Conservation (phyloP, 306 rosid species). For the Urtica urens region DNA sequence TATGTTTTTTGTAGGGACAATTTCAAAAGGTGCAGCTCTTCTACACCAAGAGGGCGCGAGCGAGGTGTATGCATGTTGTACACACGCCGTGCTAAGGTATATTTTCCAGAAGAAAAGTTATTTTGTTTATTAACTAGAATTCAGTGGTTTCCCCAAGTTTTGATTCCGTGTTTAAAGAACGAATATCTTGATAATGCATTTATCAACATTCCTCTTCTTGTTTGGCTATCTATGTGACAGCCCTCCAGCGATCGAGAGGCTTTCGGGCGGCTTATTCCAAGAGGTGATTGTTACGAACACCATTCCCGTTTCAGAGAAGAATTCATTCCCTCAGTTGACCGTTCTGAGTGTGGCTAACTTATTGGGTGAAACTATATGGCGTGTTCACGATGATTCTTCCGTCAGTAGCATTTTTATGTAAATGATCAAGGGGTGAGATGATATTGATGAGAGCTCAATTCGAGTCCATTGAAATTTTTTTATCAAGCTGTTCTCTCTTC, state of each 20-base stretch:
- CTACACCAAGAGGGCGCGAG: slow-evolving; percentile 91
- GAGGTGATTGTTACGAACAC: slow-evolving; percentile 92
- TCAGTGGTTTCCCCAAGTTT: slow-evolving; percentile 3
- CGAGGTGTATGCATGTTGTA: slow-evolving; percentile 97
- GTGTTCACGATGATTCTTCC: slow-evolving; percentile 77
- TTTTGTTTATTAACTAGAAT: no score
- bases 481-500: no score
- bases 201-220: not conserved
- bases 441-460: no score
- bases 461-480: no score
- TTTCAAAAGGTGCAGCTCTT: slow-evolving; percentile 85
- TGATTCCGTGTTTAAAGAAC: not conserved
- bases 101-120: no score
- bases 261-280: slow-evolving; percentile 78
- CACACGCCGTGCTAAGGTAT: slow-evolving; percentile 92
- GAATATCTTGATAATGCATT: not conserved
- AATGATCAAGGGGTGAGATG: not conserved
- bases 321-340: slow-evolving; percentile 83
- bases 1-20: slow-evolving; percentile 76
- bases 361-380: slow-evolving; percentile 97
- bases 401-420: slow-evolving; percentile 86
- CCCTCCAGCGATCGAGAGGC: slow-evolving; percentile 89
- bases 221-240: slow-evolving; percentile 23
- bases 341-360: slow-evolving; percentile 85
- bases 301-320: slow-evolving; percentile 66